Base-by-base conservation (phyloP, 179 eudicot genomes). In the Amaranthus tricolor region DNA sequence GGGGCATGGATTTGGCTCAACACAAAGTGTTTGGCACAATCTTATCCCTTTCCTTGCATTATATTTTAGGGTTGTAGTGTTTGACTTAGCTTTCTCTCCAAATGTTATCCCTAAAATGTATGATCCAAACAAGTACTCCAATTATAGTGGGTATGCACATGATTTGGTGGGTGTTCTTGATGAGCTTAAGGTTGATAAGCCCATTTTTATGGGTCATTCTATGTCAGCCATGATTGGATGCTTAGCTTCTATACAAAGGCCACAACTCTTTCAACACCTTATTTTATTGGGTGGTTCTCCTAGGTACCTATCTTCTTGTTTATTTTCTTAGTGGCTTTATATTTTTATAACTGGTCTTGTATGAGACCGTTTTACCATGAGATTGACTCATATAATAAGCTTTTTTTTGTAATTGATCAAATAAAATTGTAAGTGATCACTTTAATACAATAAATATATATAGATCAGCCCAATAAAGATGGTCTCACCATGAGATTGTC, bases 221-320 rank as follows among this genome's bases (percentile, higher is more conserved):
- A 91, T 89, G 93, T 79, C 93, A 5, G 88, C 89, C 10, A 89
- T 89, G 87, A 81, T 89, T 53, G 96, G 96, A 14, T 91, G 96
- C 72, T 72, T 91, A 72, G 93, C 93, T 74, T 80, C 91, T 47
- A 43, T 78, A 5, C 77, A 81, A 75, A 84, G 82, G 17, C 96
- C 96, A 10, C 81, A 88, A 5, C 89, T 85, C 62, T 88, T 91
- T 61, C 64, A 75, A 7, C 84, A 81, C 49, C 90, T 89, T 48
- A 79, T 91, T 12, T 81, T 91, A 12, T 66, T 91, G 71, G 85
- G 83, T 73, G 72, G 89, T 67, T 88, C 89, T 53, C 94, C 93
- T 9, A 89, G 91, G 96, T 80, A 31, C 8, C 7, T 13, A 13
- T 56, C 0, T 54, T 3, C 8, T 49, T 15, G 7, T 51, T 6